Evolutionary conservation across 2,329 filamentous ascomycete species (phyloP), one percentile per base, ranked within the genome.

Genomic region (Endoconidiophora laricicola): DNA sequence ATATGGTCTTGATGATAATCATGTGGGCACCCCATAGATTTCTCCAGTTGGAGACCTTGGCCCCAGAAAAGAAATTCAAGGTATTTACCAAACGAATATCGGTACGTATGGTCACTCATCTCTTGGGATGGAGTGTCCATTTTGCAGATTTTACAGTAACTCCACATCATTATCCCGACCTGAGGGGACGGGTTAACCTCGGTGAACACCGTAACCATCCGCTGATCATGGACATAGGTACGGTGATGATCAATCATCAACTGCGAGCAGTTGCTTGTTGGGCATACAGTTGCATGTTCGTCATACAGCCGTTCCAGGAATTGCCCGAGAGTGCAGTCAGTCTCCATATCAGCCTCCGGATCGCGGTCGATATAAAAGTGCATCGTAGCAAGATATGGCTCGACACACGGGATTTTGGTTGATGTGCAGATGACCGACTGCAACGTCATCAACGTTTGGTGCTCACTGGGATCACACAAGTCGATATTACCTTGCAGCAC

Each of bases 41-140:
- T 79, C 56, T 76, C 79, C 57, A 81, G 78, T 60, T 80, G 83
- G 45, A 96, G 68, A 37, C 86, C 83, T 40, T 78, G 83, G 60
- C 88, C 90, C 88, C 90, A 98, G 63, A 96, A 96, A 2, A 88
- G 87, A 16, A 98, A 70, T 64, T 98, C 91, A n/a, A 98, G 71
- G 59, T 96, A 98, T 64, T 98, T 98, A 9, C 86, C 91, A 60
- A 98, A 94, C 0, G 91, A 98, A 62, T 98, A 98, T 62, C 93
- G 95, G 84, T 87, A 98, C 0, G 88, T 93, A 58, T 79, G 87
- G 51, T 87, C 80, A 1, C 90, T 95, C 86, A 98, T 95, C 29
- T 82, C 80, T 56, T 85, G 83, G 44, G 88, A 80, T 38, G 86
- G 84, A 0, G 90, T 94, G 61, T 96, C 88, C 56, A 86, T 86